phyloP scores from a whole-genome alignment of 768 basidiomycete genomes.

The Tricholoma sp. region DNA sequence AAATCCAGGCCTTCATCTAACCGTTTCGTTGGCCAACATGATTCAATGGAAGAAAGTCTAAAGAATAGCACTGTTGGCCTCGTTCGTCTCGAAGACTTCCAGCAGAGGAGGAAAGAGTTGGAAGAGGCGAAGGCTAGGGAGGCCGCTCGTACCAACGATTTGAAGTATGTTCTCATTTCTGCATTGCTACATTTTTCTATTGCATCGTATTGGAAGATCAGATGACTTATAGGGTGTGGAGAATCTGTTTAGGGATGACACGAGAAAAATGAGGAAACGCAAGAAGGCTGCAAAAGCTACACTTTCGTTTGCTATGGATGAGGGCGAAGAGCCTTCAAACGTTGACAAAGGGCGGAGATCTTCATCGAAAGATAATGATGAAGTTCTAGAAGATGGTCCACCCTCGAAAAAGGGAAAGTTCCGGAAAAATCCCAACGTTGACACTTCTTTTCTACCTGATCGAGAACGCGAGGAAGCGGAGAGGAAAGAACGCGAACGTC shows the following conservation, averaged over 20 bases:
- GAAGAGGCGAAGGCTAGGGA: conserved; percentile 90
- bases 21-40: conserved; percentile 91
- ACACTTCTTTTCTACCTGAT: conserved; percentile 97
- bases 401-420: conserved; percentile 70
- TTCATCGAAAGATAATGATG: conserved; percentile 31
- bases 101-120: conserved; percentile 79
- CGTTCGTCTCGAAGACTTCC: conserved; percentile 88
- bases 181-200: conserved; percentile 11
- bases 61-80: conserved; percentile 91
- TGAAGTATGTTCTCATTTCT: conserved; percentile 65
- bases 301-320: conserved; percentile 85
- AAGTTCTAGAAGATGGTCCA: conserved; percentile 40
- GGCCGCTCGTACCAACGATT: conserved; percentile 76
- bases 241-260: conserved; percentile 82
- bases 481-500: conserved; percentile 78
- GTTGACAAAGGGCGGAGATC: conserved; percentile 24
- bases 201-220: conserved; percentile 19
- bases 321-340: conserved; percentile 33
- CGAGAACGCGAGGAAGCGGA: conserved; percentile 95
- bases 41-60: conserved; percentile 89
- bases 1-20: conserved; percentile 83
- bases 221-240: conserved; percentile 75
- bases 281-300: conserved; percentile 88
- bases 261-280: conserved; percentile 84
- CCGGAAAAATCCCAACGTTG: conserved; percentile 93